Base-by-base conservation (phyloP, 352 stramenopile species). In the Hyaloperonospora brassicae region DNA sequence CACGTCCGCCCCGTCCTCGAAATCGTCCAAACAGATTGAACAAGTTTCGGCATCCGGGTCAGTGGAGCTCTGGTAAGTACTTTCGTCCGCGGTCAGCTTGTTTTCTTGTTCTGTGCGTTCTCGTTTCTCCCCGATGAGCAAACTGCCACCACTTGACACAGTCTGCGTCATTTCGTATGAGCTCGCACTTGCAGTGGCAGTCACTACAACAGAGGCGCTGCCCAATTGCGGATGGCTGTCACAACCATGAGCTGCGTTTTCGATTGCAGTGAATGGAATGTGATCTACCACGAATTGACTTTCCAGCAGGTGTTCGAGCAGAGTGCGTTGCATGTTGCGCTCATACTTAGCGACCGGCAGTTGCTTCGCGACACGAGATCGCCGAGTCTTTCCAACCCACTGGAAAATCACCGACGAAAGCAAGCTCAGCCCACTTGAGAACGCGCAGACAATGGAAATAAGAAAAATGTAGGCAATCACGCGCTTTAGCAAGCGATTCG, bases 11-110 rank as follows among this genome's bases (percentile, higher is more conserved):
- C 68, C 69, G 5, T 65, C 53, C 23, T 70, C 59, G 50, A 89
- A 91, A 30, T 90, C 79, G 22, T 91, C 79, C 35, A 93, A 50
- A 47, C 83, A 93, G 49, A 91, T 91, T 1, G 79, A 71, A 36
- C 83, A 93, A 17, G 61, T 67, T 57, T 86, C 77, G 1, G 61
- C 45, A 2, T 84, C 52, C 1, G 55, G 67, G 7, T 70, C 65
- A 10, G 27, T 36, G 22, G 57, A 61, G 42, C 52, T 64, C 27
- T 61, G 36, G 24, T 61, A 60, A 0, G 57, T 61, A 3, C 17
- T 54, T 60, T 49, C 52, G 17, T 61, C 41, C 21, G 25, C 34
- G 10, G 49, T 14, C 8, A 7, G 22, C 14, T 57, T 50, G 30
- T 61, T 36, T 9, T 53, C 39, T 36, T 64, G 7, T 5, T 57